A percentile compares a stretch with the other conserved stretches of the same genome.
These are phyloP conservation scores for Trypanosoma congolense DNA, from an alignment of 208 protist genomes.

Conservation along the genomic window DNA sequence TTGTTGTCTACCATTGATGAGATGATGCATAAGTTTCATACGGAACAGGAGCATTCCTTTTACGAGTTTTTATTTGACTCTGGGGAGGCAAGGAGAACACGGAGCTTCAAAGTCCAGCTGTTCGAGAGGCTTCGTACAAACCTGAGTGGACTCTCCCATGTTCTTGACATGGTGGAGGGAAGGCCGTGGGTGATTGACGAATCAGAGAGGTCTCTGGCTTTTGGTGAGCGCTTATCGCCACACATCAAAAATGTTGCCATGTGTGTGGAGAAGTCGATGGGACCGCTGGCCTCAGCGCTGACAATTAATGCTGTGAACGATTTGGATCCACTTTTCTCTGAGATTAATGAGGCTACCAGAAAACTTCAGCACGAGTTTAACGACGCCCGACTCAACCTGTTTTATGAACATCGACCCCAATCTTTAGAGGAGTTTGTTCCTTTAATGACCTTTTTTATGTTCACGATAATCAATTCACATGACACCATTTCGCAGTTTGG, in stretches of 20 bases:
- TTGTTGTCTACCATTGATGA: constrained; percentile 67
- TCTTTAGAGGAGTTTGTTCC: constrained; percentile 84
- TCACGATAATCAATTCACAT: constrained; percentile 74
- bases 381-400: constrained; percentile 60
- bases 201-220: constrained; percentile 58
- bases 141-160: constrained; percentile 71
- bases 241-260: constrained; percentile 49
- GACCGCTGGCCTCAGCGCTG: constrained; percentile 42
- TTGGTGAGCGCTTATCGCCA: constrained; percentile 53
- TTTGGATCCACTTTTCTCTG: constrained; percentile 32
- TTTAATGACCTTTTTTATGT: constrained; percentile 88
- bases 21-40: constrained; percentile 50
- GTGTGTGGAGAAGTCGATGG: constrained; percentile 63
- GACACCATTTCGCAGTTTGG: constrained; percentile 71
- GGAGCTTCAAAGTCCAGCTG: constrained; percentile 51
- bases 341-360: constrained; percentile 39
- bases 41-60: constrained; percentile 61
- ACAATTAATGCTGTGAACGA: constrained; percentile 34
- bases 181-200: constrained; percentile 69
- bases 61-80: constrained; percentile 84
- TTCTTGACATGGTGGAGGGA: constrained; percentile 75
- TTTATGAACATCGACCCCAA: constrained; percentile 71
- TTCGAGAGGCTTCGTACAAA: constrained; percentile 71
- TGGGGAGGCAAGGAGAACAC: constrained; percentile 54
- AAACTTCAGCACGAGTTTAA: constrained; percentile 62